A percentile compares a stretch with the other conserved stretches of the same genome.
phyloP scores from a whole-genome alignment of 78 protist genomes.

The Blattamonas nauphoetae region DNA sequence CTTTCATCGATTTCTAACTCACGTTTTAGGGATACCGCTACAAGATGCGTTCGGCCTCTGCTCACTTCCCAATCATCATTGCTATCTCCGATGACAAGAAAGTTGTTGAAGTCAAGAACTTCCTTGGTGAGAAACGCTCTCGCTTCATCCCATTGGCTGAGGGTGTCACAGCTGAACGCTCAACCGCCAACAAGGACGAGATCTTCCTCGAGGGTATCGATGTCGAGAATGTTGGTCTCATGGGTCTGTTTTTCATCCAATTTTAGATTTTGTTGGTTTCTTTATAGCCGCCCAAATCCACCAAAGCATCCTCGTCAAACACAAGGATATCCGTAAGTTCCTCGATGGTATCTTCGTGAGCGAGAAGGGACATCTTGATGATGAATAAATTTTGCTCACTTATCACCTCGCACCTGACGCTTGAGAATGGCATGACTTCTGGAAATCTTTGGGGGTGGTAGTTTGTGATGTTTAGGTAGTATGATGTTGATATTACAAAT shows the following conservation, averaged over 20 bases:
- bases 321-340: no score
- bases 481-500: no score
- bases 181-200: constrained; percentile 81
- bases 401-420: no score
- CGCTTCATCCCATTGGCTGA: constrained; percentile 56
- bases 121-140: constrained; percentile 84
- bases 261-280: background rate
- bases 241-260: constrained; percentile 21
- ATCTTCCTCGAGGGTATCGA: constrained; percentile 82
- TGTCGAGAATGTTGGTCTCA: constrained; percentile 76
- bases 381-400: no score
- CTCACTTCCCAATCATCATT: constrained; percentile 94
- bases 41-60: constrained; percentile 93
- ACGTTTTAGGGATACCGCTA: constrained; percentile 85
- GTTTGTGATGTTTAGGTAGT: no score
- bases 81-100: constrained; percentile 45
- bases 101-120: constrained; percentile 88
- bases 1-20: background rate
- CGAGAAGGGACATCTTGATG: no score
- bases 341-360: no score
- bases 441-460: no score
- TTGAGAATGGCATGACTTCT: no score
- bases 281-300: background rate
- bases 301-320: background rate
- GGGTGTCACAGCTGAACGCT: constrained; percentile 65